Evolutionary conservation across 2,329 filamentous ascomycete genomes (phyloP), one percentile per base, ranked within the genome.

Genomic region (Diaporthe ilicicola): DNA sequence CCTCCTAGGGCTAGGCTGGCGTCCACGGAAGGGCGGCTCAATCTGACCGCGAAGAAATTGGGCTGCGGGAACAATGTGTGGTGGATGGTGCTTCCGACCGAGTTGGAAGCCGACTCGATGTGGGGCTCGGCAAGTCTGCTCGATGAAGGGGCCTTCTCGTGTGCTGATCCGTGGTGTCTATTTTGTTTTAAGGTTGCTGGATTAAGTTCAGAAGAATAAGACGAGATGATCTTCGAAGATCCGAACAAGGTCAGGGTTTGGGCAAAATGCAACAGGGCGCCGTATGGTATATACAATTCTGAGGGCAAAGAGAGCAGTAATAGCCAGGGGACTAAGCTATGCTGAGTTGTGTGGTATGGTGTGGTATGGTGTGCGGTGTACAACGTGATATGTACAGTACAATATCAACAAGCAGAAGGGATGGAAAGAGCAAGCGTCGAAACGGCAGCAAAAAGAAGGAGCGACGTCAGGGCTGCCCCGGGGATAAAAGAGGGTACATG

Each of bases 351-450:
- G 42, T n/a, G 34, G 59, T 4, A 44, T 27, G 24, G n/a, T 50
- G 42, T 50, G 24, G 42, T 62, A 46, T 46, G 56, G 29, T 37
- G 42, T 24, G 44, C 50, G 32, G 59, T 64, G 59, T 50, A 50
- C 59, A 50, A 24, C 8, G 59, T n/a, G n/a, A n/a, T 64, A 64
- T 34, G 59, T 64, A 64, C 59, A 50, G 59, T 37, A 64, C 59
- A 64, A 64, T 64, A 64, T 64, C 44, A 64, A 50, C 59, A 64
- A 50, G 59, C 42, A 64, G 59, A 37, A 64, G 44, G 29, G 22
- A 37, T 48, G 44, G 19, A 13, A 62, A 37, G 59, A 50, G n/a
- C 59, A 64, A 64, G 59, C 59, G 59, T 64, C 13, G 7, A 50
- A 34, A 50, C 59, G 59, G 59, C n/a, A 50, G 59, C 59, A 64